Evolutionary conservation across 2,329 filamentous ascomycete genomes (phyloP).

Genomic region (Colletotrichum gigasporum): DNA sequence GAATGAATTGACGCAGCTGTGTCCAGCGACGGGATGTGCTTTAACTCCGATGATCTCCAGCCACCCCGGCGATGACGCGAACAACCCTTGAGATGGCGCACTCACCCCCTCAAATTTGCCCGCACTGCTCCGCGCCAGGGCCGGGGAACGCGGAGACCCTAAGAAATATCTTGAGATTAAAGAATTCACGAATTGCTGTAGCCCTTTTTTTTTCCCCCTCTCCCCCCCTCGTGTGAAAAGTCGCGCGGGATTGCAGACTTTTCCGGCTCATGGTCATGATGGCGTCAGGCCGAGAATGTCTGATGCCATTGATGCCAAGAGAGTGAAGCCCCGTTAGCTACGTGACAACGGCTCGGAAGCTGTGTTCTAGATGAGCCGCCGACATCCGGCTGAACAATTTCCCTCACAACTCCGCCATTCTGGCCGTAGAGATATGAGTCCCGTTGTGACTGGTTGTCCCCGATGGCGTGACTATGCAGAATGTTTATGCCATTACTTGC

Average conservation of each 20-base stretch:
- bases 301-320: conserved; percentile 2
- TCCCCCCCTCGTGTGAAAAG: too few species aligned
- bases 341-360: neutral
- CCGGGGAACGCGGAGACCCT: neutral
- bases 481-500: neutral
- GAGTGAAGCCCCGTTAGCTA: neutral
- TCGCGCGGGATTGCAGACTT: neutral
- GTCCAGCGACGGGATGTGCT: neutral
- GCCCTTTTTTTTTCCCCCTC: neutral
- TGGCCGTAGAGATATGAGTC: neutral
- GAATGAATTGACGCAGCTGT: too few species aligned
- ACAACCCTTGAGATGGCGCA: conserved; percentile 6
- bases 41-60: neutral
- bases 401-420: neutral
- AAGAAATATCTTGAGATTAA: neutral
- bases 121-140: neutral
- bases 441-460: neutral
- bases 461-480: conserved; percentile 14
- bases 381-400: neutral
- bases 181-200: neutral
- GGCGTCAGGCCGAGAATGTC: neutral
- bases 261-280: neutral
- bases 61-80: conserved; percentile 10
- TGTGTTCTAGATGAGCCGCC: neutral
- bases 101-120: neutral